phyloP scores from a whole-genome alignment of 1,139 yeast species.

The Lodderomyces margitis region DNA sequence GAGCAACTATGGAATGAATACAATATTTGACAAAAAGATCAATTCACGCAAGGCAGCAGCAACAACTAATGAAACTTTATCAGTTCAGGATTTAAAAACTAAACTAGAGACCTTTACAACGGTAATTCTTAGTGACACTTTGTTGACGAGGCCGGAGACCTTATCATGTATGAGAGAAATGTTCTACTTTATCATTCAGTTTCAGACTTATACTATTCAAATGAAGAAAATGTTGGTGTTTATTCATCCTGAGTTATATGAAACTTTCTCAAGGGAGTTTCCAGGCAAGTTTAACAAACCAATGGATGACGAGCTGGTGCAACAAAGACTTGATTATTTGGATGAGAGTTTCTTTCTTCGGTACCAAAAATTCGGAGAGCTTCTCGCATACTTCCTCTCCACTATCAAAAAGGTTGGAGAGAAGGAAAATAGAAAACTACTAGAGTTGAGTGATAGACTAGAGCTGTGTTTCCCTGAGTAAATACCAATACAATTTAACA shows the following conservation, averaged over 20 bases:
- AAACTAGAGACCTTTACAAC: constrained; percentile 60
- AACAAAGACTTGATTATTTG: constrained; percentile 43
- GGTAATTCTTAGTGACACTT: constrained; percentile 63
- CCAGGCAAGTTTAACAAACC: constrained; percentile 39
- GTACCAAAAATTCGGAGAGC: constrained; percentile 53
- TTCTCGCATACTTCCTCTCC: constrained; percentile 52
- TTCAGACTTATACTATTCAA: constrained; percentile 52
- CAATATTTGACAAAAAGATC: constrained; percentile 32
- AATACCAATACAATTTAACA: no score
- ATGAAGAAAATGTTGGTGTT: constrained; percentile 56
- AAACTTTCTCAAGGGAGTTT: constrained; percentile 35
- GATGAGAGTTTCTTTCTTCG: constrained; percentile 50
- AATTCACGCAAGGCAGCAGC: constrained; percentile 5
- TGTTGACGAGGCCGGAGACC: constrained; percentile 61
- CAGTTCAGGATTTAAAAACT: constrained; percentile 47
- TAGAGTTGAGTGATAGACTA: constrained; percentile 51
- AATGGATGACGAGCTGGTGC: constrained; percentile 39
- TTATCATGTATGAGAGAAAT: constrained; percentile 47
- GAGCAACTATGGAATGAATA: constrained; percentile 13
- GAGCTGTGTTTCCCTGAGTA: constrained; percentile 39
- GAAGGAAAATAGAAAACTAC: constrained; percentile 57
- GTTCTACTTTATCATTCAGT: constrained; percentile 50
- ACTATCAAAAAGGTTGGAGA: constrained; percentile 61
- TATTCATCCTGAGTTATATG: constrained; percentile 47
- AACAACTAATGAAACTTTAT: constrained; percentile 6